Base-by-base conservation (phyloP, 768 basidiomycete species). In the Rhodotorula diobovata region DNA sequence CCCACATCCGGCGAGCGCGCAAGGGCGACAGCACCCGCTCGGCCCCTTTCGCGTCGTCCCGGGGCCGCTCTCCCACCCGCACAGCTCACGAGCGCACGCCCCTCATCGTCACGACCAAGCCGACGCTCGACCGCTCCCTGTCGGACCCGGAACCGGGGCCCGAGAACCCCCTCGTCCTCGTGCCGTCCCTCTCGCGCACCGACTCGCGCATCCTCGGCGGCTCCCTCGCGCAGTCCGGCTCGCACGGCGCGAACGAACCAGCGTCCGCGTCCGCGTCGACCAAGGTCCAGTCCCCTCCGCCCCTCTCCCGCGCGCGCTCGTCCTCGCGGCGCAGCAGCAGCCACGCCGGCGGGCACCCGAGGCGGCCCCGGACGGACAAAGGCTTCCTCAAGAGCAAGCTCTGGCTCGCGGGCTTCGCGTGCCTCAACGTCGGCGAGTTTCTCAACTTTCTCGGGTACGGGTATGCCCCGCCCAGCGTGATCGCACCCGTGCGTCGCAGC, bases 341-440 rank as follows among this genome's bases (percentile, higher is more conserved):
- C 20, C 32, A 21, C 7, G 18, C n/a, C 4, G 7, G 15, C 6
- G 14, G 25, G 12, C 30, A 34, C 2, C n/a, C n/a, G n/a, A 16
- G 30, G 28, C 58, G 54, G 2, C 66, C 68, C 15, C 30, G 70
- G 25, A 67, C 66, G 34, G 73, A 74, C 65, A 72, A 74, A 48
- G 76, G 66, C 32, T 73, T 66, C 66, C 23, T 75, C 7, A 18
- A 20, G 8, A 63, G 51, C 14, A n/a, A 25, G 48, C 50, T 68
- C 71, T 76, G 92, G 94, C 95, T 95, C 91, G 76, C 85, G 20
- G 95, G 95, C 1, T 89, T 97, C 76, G 71, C 86, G 23, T 83
- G 96, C 60, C 93, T 97, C 88, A 91, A 93, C 73, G 70, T 95
- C 32, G 95, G 95, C 23, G 95, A 99, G 82, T 82, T 85, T 32